These are phyloP conservation scores for Podospora bellae-mahoneyi DNA, from an alignment of 495 filamentous ascomycete species.

Conservation along the genomic window DNA sequence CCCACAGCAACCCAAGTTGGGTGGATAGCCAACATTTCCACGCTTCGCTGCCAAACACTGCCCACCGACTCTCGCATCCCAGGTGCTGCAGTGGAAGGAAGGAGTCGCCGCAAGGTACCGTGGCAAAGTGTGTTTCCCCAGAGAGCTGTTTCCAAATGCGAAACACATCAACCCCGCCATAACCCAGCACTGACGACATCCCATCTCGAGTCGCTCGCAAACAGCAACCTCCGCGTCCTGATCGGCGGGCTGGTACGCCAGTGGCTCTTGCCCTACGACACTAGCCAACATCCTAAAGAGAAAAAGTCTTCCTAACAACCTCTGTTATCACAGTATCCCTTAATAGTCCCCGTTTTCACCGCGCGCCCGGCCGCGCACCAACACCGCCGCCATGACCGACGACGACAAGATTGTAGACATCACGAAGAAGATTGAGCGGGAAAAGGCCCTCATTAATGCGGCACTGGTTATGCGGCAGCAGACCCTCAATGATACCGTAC, in stretches of 20 bases:
- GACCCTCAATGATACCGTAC: conserved; percentile 85
- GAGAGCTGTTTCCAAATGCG: conserved; percentile 30
- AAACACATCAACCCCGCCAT: conserved; percentile 40
- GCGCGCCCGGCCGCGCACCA: conserved; percentile 41
- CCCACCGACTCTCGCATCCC: not conserved
- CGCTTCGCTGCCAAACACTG: not conserved
- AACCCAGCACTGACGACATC: conserved; percentile 37
- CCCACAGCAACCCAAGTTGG: not conserved
- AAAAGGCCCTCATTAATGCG: conserved; percentile 91
- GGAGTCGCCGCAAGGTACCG: conserved; percentile 23
- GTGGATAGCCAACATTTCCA: not conserved
- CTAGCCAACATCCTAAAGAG: not conserved
- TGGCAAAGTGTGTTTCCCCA: conserved; percentile 19
- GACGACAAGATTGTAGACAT: conserved; percentile 84
- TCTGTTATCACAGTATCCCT: conserved; percentile 6
- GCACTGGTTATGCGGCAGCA: conserved; percentile 93
- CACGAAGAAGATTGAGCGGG: conserved; percentile 95
- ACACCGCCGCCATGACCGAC: conserved; percentile 57
- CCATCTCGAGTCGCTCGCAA: conserved; percentile 14
- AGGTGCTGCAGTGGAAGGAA: conserved; percentile 1
- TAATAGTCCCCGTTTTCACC: conserved; percentile 19
- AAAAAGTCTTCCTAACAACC: conserved; percentile 13
- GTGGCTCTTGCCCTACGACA: conserved; percentile 2
- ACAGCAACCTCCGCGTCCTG: conserved; percentile 13
- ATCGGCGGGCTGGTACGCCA: conserved; percentile 6